Evolutionary conservation across 805 yeast genomes (phyloP).

Genomic region (Wickerhamomyces bovis): DNA sequence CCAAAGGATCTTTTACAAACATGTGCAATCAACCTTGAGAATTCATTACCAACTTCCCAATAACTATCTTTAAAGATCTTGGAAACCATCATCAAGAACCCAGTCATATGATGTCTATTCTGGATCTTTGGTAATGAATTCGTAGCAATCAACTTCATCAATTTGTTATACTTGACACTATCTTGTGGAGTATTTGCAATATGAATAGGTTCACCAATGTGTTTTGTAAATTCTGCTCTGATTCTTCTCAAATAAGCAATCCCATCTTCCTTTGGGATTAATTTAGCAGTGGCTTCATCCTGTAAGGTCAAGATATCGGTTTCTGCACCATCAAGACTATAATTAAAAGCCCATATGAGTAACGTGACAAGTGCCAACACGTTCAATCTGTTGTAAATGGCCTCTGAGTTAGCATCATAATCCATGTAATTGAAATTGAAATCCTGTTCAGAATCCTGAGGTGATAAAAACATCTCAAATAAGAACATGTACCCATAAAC

Average conservation of each 20-base stretch:
- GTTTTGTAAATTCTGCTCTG: slow-evolving; percentile 32
- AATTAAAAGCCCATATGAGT: slow-evolving; percentile 48
- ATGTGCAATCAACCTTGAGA: slow-evolving; percentile 44
- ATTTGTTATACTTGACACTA: slow-evolving; percentile 34
- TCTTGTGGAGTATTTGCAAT: slow-evolving; percentile 28
- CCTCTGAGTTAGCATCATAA: slow-evolving; percentile 48
- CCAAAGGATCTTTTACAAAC: slow-evolving; percentile 53
- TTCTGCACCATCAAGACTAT: slow-evolving; percentile 43
- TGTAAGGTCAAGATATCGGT: slow-evolving; percentile 24
- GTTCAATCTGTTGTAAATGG: slow-evolving; percentile 35
- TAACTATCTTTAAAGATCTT: slow-evolving; percentile 34
- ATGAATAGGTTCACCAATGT: slow-evolving; percentile 27
- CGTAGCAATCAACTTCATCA: slow-evolving; percentile 36
- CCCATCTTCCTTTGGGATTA: slow-evolving; percentile 41
- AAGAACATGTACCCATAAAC: slow-evolving; percentile 57
- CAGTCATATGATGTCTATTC: slow-evolving; percentile 46
- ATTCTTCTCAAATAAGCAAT: slow-evolving; percentile 45
- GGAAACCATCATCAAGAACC: slow-evolving; percentile 44
- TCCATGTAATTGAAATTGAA: slow-evolving; percentile 34
- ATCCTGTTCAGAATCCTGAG: slow-evolving; percentile 39
- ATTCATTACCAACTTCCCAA: slow-evolving; percentile 56
- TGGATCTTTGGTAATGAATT: slow-evolving; percentile 31
- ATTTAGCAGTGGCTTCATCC: slow-evolving; percentile 12
- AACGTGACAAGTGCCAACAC: slow-evolving; percentile 27
- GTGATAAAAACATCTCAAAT: slow-evolving; percentile 55